Evolutionary conservation across 352 stramenopile species (phyloP).

Genomic region (Pythium chondricola): DNA sequence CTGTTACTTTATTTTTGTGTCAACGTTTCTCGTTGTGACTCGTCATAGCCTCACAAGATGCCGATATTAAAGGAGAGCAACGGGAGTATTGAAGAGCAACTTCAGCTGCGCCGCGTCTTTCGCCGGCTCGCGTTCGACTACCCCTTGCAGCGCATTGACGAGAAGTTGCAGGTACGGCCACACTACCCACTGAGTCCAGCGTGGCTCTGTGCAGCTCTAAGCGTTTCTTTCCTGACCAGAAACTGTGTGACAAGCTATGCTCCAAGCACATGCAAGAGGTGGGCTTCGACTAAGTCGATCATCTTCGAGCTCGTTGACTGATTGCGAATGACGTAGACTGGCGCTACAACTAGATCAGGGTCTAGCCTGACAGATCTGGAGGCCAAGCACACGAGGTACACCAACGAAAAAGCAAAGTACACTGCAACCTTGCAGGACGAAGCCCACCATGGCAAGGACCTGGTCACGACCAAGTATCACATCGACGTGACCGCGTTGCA

Average conservation of each 20-base stretch:
- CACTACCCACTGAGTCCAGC: background rate
- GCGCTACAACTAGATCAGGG: no score
- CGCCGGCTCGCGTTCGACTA: constrained; percentile 62
- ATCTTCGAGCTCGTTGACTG: no score
- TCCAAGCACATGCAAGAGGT: constrained; percentile 20
- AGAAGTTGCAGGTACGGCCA: constrained; percentile 47
- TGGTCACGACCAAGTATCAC: constrained; percentile 42
- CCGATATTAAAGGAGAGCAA: constrained; percentile 17
- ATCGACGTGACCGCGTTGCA: constrained; percentile 42
- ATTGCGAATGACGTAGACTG: no score
- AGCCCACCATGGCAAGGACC: constrained; percentile 41
- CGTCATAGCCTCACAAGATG: background rate
- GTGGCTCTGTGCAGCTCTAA: background rate
- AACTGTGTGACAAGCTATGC: constrained; percentile 35
- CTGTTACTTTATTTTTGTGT: background rate
- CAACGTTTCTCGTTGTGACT: background rate
- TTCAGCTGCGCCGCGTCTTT: constrained; percentile 71
- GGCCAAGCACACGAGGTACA: no score
- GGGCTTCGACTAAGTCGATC: no score
- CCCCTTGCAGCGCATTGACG: constrained; percentile 43
- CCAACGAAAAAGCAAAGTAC: constrained; percentile 30
- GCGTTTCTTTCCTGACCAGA: constrained; percentile 15
- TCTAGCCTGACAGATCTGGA: no score
- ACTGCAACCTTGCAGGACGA: constrained; percentile 49
- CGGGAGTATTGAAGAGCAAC: constrained; percentile 65